Percentiles rank a stretch among this genome's conserved stretches.
Conservation (phyloP, 768 basidiomycete species). For the Boletus pseudo-olivaceus region DNA sequence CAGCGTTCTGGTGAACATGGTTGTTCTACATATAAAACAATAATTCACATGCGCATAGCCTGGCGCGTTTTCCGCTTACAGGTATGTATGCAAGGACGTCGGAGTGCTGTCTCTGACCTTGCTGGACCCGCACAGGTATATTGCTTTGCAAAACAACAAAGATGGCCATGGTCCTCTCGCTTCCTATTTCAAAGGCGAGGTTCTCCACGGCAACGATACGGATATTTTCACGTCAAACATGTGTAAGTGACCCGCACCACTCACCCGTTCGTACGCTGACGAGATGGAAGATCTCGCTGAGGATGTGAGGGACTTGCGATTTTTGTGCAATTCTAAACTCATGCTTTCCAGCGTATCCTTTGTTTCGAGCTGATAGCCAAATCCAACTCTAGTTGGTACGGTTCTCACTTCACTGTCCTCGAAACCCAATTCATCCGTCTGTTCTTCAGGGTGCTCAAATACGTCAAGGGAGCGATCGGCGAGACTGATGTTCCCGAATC, state of each 20-base stretch:
- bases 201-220: slow-evolving; percentile 75
- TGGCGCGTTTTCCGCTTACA: slow-evolving; percentile 92
- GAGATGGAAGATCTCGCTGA: slow-evolving; percentile 73
- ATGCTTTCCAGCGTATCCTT: slow-evolving; percentile 62
- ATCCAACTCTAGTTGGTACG: slow-evolving; percentile 72
- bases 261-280: slow-evolving; percentile 4
- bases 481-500: slow-evolving; percentile 94
- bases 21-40: not conserved
- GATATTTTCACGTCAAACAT: slow-evolving; percentile 96
- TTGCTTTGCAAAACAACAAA: slow-evolving; percentile 84
- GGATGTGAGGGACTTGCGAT: slow-evolving; percentile 51
- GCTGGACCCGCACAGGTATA: slow-evolving; percentile 47
- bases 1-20: slow-evolving; percentile 68
- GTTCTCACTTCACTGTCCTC: slow-evolving; percentile 5
- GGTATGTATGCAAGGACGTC: slow-evolving; percentile 31
- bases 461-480: slow-evolving; percentile 89
- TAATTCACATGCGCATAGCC: slow-evolving; percentile 45
- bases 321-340: not conserved
- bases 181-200: slow-evolving; percentile 97
- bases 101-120: not conserved
- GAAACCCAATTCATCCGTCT: slow-evolving; percentile 6
- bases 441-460: slow-evolving; percentile 81
- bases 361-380: slow-evolving; percentile 81
- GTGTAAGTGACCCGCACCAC: slow-evolving; percentile 51
- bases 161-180: slow-evolving; percentile 82